Percentiles rank a stretch among this genome's conserved stretches.
phyloP scores from a whole-genome alignment of 768 basidiomycete species.

The Ramaria rubella region DNA sequence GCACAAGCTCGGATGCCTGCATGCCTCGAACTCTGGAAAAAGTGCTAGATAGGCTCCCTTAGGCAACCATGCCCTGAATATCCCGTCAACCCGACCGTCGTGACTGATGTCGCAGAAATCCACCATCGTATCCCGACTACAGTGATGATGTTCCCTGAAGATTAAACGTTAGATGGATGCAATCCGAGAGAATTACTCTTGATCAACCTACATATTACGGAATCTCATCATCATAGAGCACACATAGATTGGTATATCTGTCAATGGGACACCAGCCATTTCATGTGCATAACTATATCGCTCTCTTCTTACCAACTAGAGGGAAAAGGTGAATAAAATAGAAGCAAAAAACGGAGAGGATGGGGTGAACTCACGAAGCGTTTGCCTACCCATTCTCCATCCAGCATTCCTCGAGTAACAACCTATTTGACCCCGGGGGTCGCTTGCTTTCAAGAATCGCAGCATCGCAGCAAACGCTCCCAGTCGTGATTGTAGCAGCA shows the following conservation, averaged over 20 bases:
- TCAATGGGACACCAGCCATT: background rate
- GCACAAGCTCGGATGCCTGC: no score
- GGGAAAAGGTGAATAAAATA: background rate
- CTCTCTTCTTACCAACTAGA: background rate
- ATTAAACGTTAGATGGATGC: no score
- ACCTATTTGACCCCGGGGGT: constrained; percentile 2
- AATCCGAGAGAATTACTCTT: no score
- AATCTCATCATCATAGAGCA: background rate
- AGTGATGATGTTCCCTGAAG: background rate
- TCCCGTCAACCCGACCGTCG: background rate
- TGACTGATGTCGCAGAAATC: background rate
- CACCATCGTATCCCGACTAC: background rate
- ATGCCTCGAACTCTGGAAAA: no score
- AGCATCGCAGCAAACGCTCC: constrained; percentile 37
- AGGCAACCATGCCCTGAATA: background rate
- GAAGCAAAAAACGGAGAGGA: no score
- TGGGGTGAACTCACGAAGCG: background rate
- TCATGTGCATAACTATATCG: background rate
- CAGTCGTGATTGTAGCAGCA: constrained; percentile 27
- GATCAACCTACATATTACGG: no score
- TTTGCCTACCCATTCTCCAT: background rate
- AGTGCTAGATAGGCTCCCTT: background rate
- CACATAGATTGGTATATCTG: background rate
- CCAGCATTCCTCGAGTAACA: background rate
- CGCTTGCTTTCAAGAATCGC: constrained; percentile 14